Evolutionary conservation across 345 rosid species (phyloP).

Genomic region (Raphanus sativus): DNA sequence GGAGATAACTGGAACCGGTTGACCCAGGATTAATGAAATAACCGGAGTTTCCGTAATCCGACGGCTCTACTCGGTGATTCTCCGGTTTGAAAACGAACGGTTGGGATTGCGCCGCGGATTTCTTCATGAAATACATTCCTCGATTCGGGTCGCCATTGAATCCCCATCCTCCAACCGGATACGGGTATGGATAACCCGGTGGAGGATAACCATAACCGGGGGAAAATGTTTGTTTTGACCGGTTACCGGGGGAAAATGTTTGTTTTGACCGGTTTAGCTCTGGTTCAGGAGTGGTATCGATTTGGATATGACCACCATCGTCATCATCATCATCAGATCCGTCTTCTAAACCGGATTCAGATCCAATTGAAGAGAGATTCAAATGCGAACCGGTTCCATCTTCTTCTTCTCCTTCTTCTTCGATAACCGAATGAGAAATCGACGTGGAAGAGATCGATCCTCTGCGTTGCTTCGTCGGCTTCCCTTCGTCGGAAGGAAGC

Average conservation of each 20-base stretch:
- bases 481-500: slow-evolving; percentile 74
- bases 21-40: background rate
- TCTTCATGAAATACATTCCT: slow-evolving; percentile 73
- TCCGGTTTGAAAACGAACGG: slow-evolving; percentile 70
- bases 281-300: slow-evolving; percentile 43
- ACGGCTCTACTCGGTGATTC: slow-evolving; percentile 38
- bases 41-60: slow-evolving; percentile 24
- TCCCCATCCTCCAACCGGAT: slow-evolving; percentile 44
- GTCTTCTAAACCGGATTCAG: slow-evolving; percentile 40
- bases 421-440: slow-evolving; percentile 57
- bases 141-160: slow-evolving; percentile 28
- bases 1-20: slow-evolving; percentile 38
- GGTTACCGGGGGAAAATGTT: slow-evolving; percentile 20
- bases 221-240: slow-evolving; percentile 8
- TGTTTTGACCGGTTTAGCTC: slow-evolving; percentile 28
- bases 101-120: slow-evolving; percentile 59
- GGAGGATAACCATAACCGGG: slow-evolving; percentile 18
- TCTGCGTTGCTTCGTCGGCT: slow-evolving; percentile 32
- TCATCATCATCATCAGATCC: background rate
- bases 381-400: slow-evolving; percentile 59
- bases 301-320: slow-evolving; percentile 44
- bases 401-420: slow-evolving; percentile 33
- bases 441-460: slow-evolving; percentile 52
- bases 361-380: slow-evolving; percentile 54
- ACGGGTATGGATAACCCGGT: slow-evolving; percentile 23